Base-by-base conservation (phyloP, 163 green algal species). In the Scenedesmus sp. region DNA sequence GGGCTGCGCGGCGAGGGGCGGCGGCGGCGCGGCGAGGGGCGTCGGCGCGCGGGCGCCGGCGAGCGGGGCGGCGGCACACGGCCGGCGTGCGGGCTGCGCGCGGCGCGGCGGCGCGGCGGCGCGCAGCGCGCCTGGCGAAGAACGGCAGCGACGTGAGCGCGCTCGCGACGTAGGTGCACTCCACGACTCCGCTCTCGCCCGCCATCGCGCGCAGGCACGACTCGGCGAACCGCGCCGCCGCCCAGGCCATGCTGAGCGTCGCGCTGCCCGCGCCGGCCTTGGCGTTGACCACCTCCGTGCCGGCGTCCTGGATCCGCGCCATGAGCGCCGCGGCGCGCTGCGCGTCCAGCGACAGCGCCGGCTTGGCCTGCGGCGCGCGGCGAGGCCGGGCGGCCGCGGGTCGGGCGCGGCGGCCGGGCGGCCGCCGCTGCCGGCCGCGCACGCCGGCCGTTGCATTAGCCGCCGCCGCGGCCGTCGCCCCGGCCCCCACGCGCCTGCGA, bases 241-340 rank as follows among this genome's bases (percentile, higher is more conserved):
- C 95, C 77, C 98, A 98, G 4, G 96, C 96, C 96, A 99, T 99
- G 48, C 93, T 98, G 26, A 98, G 88, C 10, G 96, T 99, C 9
- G 96, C 96, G 14, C 92, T 97, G 69, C 95, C 95, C 60, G 89
- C 89, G 44, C 92, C 92, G 9, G 92, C 92, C 87, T 98, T 98
- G 67, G 96, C 96, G 75, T 97, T 85, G 47, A 99, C 96, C 24
- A 99, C 94, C 87, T 99, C 96, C 2, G 96, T 99, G 56, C 96
- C 96, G 11, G 92, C 96, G 78, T 99, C 91, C 86, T 78, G 95
- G 73, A 97, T 98, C 69, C 95, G 89, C 33, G 82, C 84, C 71
- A 90, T 98, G 14, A 98, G 89, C 22, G 89, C 87, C 63, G 91
- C 51, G 6, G 76, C 76, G 39, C 51, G 15, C 18, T 48, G 26